Evolutionary conservation across 225 moss, liverwort and hornwort genomes (phyloP).

Genomic region (Thuidium tamariscinum): DNA sequence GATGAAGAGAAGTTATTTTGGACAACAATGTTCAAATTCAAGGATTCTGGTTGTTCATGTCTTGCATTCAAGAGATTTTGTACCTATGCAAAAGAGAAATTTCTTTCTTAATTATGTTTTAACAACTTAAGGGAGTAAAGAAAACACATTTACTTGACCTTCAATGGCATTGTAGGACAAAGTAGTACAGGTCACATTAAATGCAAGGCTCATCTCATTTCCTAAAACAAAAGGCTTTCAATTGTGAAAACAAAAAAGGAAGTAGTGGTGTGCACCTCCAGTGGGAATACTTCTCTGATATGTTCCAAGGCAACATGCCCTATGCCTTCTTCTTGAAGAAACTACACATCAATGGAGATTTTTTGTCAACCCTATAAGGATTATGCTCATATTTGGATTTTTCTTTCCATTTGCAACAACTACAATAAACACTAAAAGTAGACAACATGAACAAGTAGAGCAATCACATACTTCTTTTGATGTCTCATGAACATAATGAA

Average conservation of each 20-base stretch:
- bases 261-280: neutral
- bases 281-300: conserved; percentile 4
- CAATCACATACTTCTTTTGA: conserved; percentile 13
- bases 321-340: conserved; percentile 14
- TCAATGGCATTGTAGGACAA: neutral
- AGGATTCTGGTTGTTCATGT: neutral
- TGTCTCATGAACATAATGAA: neutral
- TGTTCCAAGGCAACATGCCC: conserved; percentile 17
- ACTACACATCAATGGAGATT: neutral
- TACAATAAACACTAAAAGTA: neutral
- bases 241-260: neutral
- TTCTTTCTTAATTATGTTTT: neutral
- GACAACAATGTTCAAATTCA: conserved; percentile 14
- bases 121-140: neutral
- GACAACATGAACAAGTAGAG: neutral
- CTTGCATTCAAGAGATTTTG: conserved; percentile 12
- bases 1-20: conserved; percentile 22
- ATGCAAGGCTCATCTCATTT: neutral
- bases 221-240: neutral
- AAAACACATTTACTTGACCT: neutral
- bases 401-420: neutral
- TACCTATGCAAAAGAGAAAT: conserved; percentile 6
- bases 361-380: neutral
- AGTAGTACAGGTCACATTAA: neutral
- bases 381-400: neutral